Base-by-base conservation (phyloP, 2,329 filamentous ascomycete genomes). In the Chrysoporthe deuterocubensis region DNA sequence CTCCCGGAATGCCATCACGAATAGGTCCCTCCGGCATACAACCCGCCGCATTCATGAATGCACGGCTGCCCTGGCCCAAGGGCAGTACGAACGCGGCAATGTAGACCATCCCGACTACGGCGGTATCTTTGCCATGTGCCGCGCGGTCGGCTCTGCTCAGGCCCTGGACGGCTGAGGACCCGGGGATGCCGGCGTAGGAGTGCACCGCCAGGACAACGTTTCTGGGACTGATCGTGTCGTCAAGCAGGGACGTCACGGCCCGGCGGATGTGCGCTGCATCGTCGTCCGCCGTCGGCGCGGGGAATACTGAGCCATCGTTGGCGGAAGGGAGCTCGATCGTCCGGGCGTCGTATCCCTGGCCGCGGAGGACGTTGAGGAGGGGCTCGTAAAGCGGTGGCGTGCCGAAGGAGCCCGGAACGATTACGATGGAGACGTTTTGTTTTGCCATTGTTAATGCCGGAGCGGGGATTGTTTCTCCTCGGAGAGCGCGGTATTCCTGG, bases 181-280 rank as follows among this genome's bases (percentile, higher is more conserved):
- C 73, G 1, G 76, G 74, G 0, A 78, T 62, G 1, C 78, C 76
- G 4, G 76, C 75, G 66, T 80, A 80, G 4, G 78, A 79, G 69
- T 79, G 77, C 6, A 72, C 71, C 1, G 76, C 69, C 2, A 79
- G 57, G 13, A 78, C 64, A 18, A 79, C 69, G 16, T 76, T 69
- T 2, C 57, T 21, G 0, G 69, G 65, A 7, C 72, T 71, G 1
- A 71, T 71, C 4, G 74, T 67, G 42, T 77, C 71, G 61, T 72
- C 71, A 6, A 72, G 66, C 57, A 64, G 58, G 62, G 70, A 37
- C 4, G 58, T 57, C 16, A 71, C 18, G 2, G 57, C 59, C 13
- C 43, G 32, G 5, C 69, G 65, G 61, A 72, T 71, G 34, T 69
- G 64, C 9, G 65, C 65, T 37, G 66, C 65, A 37, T 71, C 71